Base-by-base conservation (phyloP, 2,329 filamentous ascomycete species). In the Colletotrichum aenigma region DNA sequence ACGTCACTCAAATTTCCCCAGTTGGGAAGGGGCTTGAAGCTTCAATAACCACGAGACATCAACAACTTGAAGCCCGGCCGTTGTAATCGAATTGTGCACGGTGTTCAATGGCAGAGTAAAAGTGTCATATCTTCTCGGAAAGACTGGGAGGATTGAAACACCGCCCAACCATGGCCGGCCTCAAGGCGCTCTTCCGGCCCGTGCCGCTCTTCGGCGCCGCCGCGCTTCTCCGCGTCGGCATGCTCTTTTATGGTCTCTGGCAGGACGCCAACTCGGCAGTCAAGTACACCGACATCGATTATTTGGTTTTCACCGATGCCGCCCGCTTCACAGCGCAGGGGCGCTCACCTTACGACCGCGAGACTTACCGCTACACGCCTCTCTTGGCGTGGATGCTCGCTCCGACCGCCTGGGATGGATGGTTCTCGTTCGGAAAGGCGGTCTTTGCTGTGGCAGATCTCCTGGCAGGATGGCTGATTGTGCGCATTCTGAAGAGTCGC, bases 201-300 rank as follows among this genome's bases (percentile, higher is more conserved):
- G 43, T 82, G 9, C 87, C 89, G 10, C 89, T 94, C 80, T 92
- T 93, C 83, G 77, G 86, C 69, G 83, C 90, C 15, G 88, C 91
- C 66, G 87, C 93, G 70, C 80, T 93, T 64, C 90, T 99, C 28
- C 95, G 97, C 76, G 82, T 91, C 7, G 83, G 87, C 36, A 92
- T 99, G 77, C 91, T 98, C 66, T 83, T 97, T 81, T 98, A 98
- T 84, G 96, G 97, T 74, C 91, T 95, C 76, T 96, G 95, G 89
- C 97, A 99, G 87, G 97, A 99, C 86, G 93, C 95, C 76, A 90
- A 96, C 86, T 97, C 96, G 9, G 93, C 96, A 16, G 87, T 99
- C 82, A 98, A 98, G 86, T 99, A 98, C 88, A 99, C 97, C 67
- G 97, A 99, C 86, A 98, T 99, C 81, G 97, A 99, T 89, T 99